Evolutionary conservation across 345 rosid species (phyloP), one percentile per base, ranked within the genome.

Genomic region (Euphorbia lathyris): DNA sequence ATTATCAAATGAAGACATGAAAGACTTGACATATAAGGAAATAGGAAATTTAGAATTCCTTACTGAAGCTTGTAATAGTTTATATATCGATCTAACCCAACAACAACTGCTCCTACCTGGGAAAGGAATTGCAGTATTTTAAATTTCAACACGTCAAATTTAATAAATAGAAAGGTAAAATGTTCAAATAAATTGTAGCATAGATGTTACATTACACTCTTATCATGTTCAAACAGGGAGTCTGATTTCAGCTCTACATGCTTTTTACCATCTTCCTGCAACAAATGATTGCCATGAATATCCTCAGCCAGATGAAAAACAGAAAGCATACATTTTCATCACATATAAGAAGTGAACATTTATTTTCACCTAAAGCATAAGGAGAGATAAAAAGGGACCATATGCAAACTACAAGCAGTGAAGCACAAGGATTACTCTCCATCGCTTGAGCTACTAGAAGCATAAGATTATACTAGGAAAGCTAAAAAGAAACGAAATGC

Each of bases 11-110:
- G 7, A 67, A 48, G 38, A 40, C 23, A 12, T 40, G 52, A 45
- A 14, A 57, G 7, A 60, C 25, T 72, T 48, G 48, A 63, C 57
- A 55, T 52, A 29, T 42, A 67, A 11, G 65, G 27, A 53, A 69
- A 66, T 9, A 63, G 40, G 59, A 29, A 45, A 61, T 30, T 25
- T 62, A 71, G 75, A 57, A 57, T 50, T 69, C 72, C 96, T 80
- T 84, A 88, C 97, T 90, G 97, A 76, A 94, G 97, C 87, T 94
- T 94, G 83, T 86, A 92, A 78, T 85, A 91, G 86, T 94, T 94
- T 66, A 94, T 84, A 60, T 65, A 42, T 25, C 93, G 96, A 71
- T 94, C 97, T 55, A 90, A 45, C 65, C 97, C 97, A 56, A 91
- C 97, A 69, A 91, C 93, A 68, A 94, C 97, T 38, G 97, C 98